These are phyloP conservation scores for Aphanomyces cochlioides DNA, from an alignment of 352 stramenopile species.

Conservation along the genomic window DNA sequence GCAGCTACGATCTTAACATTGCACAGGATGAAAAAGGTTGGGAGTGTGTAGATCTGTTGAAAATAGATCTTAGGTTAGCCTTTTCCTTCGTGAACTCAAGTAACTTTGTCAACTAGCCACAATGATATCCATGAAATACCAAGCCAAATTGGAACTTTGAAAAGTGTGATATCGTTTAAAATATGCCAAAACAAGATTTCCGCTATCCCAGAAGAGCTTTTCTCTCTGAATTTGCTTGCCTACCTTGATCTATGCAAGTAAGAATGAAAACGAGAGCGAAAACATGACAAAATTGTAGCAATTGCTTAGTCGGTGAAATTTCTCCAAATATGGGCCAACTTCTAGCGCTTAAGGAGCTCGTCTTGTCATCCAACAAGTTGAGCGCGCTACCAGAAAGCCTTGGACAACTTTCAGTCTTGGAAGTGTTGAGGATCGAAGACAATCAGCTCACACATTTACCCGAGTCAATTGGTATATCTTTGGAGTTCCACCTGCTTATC, in stretches of 20 bases:
- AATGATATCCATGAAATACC: slow-evolving; percentile 58
- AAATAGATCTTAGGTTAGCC: slow-evolving; percentile 52
- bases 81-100: background rate
- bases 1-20: background rate
- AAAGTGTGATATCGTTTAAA: slow-evolving; percentile 58
- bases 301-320: slow-evolving; percentile 53
- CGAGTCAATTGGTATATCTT: slow-evolving; percentile 41
- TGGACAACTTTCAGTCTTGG: slow-evolving; percentile 43
- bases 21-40: slow-evolving; percentile 77
- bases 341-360: slow-evolving; percentile 57
- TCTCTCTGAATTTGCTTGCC: slow-evolving; percentile 50
- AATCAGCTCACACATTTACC: slow-evolving; percentile 53
- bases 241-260: slow-evolving; percentile 78
- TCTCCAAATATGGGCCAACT: slow-evolving; percentile 51
- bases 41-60: slow-evolving; percentile 78
- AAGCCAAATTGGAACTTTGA: slow-evolving; percentile 50
- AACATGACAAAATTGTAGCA: slow-evolving; percentile 38
- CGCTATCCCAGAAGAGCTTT: slow-evolving; percentile 58
- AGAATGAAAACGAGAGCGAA: slow-evolving; percentile 17
- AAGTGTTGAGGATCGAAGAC: slow-evolving; percentile 59
- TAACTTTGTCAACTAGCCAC: slow-evolving; percentile 41
- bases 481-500: background rate
- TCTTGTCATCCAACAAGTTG: slow-evolving; percentile 59
- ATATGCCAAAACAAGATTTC: slow-evolving; percentile 65
- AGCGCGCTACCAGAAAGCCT: slow-evolving; percentile 52